phyloP scores from a whole-genome alignment of 2,329 filamentous ascomycete genomes.

The Penicillium sp. region DNA sequence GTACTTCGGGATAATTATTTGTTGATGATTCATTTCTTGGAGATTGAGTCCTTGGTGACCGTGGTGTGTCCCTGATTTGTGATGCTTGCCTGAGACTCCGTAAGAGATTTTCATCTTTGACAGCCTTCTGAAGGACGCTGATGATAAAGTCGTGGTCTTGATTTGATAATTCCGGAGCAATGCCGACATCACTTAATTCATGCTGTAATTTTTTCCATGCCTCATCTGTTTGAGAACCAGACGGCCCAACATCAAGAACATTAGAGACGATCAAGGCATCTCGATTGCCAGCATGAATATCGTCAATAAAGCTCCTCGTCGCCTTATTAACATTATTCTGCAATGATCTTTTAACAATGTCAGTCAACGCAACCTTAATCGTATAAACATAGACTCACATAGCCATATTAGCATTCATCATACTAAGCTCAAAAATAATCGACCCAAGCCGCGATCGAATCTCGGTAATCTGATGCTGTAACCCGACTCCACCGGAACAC shows the following conservation, averaged over 20 bases:
- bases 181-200: slow-evolving; percentile 8
- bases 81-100: background rate
- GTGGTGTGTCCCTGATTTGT: background rate
- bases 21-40: background rate
- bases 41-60: background rate
- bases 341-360: slow-evolving; percentile 6
- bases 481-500: background rate
- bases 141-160: slow-evolving; percentile 12
- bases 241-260: background rate
- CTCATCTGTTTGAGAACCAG: background rate
- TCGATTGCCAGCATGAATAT: slow-evolving; percentile 7
- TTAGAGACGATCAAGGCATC: slow-evolving; percentile 1
- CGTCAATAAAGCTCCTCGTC: slow-evolving; percentile 5
- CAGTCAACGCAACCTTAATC: background rate
- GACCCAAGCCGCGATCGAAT: slow-evolving; percentile 14
- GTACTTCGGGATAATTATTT: background rate
- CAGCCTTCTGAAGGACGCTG: slow-evolving; percentile 8
- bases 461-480: slow-evolving; percentile 4
- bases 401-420: slow-evolving; percentile 18
- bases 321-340: slow-evolving; percentile 12
- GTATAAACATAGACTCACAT: slow-evolving; percentile 10
- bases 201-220: slow-evolving; percentile 13
- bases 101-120: slow-evolving; percentile 5
- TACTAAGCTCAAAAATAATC: slow-evolving; percentile 11
- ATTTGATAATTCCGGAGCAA: slow-evolving; percentile 7